phyloP scores from a whole-genome alignment of 352 stramenopile species.

The Phytophthora litchii region DNA sequence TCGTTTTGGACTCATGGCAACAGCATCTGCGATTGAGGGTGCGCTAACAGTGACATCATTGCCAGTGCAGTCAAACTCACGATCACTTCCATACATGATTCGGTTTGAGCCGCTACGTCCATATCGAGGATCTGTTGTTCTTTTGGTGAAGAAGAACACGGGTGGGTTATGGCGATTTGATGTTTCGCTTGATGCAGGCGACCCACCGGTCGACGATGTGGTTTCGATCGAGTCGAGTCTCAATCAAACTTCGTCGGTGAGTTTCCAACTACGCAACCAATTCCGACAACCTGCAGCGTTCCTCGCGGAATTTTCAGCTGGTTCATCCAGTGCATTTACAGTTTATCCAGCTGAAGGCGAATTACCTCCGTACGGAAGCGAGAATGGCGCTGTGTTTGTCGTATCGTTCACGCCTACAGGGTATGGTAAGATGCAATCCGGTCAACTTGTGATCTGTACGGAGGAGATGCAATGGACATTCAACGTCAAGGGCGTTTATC shows the following conservation, averaged over 20 bases:
- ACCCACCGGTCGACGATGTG: constrained; percentile 86
- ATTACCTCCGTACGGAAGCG: constrained; percentile 76
- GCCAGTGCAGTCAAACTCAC: constrained; percentile 3
- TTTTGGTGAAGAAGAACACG: constrained; percentile 82
- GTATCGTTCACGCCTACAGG: constrained; percentile 92
- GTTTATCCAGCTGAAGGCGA: constrained; percentile 83
- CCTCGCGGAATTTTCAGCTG: constrained; percentile 85
- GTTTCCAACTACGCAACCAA: constrained; percentile 90
- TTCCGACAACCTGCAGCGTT: constrained; percentile 80
- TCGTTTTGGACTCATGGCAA: constrained; percentile 63
- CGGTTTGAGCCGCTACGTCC: constrained; percentile 88
- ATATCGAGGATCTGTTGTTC: constrained; percentile 73
- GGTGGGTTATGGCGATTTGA: constrained; percentile 90
- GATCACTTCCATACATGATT: constrained; percentile 54
- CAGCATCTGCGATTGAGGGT: constrained; percentile 50
- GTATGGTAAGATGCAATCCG: constrained; percentile 92
- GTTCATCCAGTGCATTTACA: constrained; percentile 88
- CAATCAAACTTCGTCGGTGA: constrained; percentile 84
- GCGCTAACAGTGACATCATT: constrained; percentile 53
- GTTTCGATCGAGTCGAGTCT: constrained; percentile 89
- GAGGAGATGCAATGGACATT: constrained; percentile 95
- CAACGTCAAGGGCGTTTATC: constrained; percentile 89
- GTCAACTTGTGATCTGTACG: constrained; percentile 86
- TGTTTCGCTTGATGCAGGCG: constrained; percentile 75
- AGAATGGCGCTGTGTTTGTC: constrained; percentile 77